Evolutionary conservation across 2,329 filamentous ascomycete genomes (phyloP), one percentile per base, ranked within the genome.

Genomic region (Xylaria multiplex): DNA sequence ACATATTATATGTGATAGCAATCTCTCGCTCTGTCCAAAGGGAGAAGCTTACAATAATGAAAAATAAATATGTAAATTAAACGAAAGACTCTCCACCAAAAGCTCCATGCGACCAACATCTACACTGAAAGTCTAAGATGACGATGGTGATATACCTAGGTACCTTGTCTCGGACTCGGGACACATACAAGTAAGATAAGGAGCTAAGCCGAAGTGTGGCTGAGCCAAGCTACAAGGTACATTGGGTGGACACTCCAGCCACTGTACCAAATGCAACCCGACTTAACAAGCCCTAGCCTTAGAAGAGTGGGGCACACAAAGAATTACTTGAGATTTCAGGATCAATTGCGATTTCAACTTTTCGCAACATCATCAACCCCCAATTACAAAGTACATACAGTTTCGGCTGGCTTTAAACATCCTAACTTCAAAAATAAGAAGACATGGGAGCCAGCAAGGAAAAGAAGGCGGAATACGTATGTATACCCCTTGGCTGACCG

Each of bases 361-460:
- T 66, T 57, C 57, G 55, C 54, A 57, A 59, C 58, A 68, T 59
- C 48, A 65, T 30, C 68, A 69, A 57, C 65, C 69, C 64, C 66
- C 66, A 67, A 64, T 62, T 53, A 70, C 60, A 70, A 63, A 57
- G 53, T 69, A 70, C 61, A 62, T 50, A 50, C 62, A 65, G 56
- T 59, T 46, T 42, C 62, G 59, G 70, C 68, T 73, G 89, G 91
- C 93, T 94, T 97, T 94, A 97, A 97, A 97, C 83, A 97, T 92
- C 93, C 93, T 96, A 89, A 91, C 93, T 96, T 96, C 93, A 93
- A 79, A 77, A 77, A 87, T 85, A 96, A 96, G 93, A 93, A 96
- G 92, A 93, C 88, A 97, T 97, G 94, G 94, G 93, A 93, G 94
- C 93, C 93, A 97, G 93, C 88, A 88, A 92, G 79, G 88, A 86